Evolutionary conservation across 306 rosid genomes (phyloP), one percentile per base, ranked within the genome.

Genomic region (Albizia julibrissin): DNA sequence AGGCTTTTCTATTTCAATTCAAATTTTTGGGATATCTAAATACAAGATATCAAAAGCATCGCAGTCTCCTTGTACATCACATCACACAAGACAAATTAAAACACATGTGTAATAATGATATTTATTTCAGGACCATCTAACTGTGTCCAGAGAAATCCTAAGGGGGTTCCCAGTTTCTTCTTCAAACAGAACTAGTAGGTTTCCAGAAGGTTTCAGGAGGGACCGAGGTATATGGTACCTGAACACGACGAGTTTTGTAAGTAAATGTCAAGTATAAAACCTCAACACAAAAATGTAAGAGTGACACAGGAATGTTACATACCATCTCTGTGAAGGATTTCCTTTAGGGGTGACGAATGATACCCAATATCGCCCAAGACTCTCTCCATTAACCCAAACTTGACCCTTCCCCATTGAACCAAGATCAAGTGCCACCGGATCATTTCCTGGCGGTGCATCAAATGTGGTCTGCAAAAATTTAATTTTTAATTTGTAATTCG

Each of bases 351-450:
- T 92, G 77, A 44, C 91, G 84, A 91, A 92, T 71, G 98, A 92
- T 73, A 89, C 88, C 99, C 99, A 93, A 77, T 89, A 95, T 66
- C 98, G 87, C 24, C 99, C 99, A 3, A 95, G 90, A 74, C 91
- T 85, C 67, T 86, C 84, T 75, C 97, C 98, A 44, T 95, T 95
- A 82, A 95, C 80, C 91, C 97, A 95, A 72, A 77, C 88, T 67
- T 83, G 80, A 66, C 99, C 98, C 79, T 95, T 95, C 71, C 99
- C 97, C 99, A 95, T 92, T n/a, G 94, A 85, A 70, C 89, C 90
- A 49, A 95, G 97, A 80, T 93, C 91, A 43, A 95, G 69, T 33
- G 88, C 93, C 16, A 93, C 59, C 22, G 99, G 96, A 19, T 92
- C 88, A 13, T 80, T 82, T 34, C 96, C 94, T 3, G 69, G 82